These are phyloP conservation scores for Urochloa ruziziensis DNA, from an alignment of 176 grass and related monocot species.

Conservation along the genomic window DNA sequence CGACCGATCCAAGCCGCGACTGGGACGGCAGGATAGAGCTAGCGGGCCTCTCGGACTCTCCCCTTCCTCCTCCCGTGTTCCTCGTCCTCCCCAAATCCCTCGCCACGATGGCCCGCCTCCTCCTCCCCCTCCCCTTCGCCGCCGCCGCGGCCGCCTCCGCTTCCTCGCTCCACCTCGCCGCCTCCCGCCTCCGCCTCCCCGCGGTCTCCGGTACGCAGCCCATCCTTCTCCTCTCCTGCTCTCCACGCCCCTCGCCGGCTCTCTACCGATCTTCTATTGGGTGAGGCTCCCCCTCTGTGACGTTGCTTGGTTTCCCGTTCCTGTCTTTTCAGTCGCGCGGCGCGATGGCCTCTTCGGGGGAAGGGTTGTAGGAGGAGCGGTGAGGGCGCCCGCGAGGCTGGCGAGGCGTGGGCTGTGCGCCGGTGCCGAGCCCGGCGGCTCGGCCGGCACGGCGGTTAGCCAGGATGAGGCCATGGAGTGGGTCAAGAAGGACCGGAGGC, in stretches of 20 bases:
- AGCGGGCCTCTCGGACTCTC: background rate
- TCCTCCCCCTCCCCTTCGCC: slow-evolving; percentile 40
- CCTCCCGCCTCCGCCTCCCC: slow-evolving; percentile 23
- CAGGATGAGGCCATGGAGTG: slow-evolving; percentile 70
- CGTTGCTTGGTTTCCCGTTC: background rate
- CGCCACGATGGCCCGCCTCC: slow-evolving; percentile 42
- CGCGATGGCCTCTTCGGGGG: slow-evolving; percentile 43
- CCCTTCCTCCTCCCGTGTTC: background rate
- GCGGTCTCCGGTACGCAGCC: slow-evolving; percentile 20
- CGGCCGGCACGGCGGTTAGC: slow-evolving; percentile 40
- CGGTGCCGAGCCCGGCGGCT: slow-evolving; percentile 28
- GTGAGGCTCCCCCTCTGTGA: background rate
- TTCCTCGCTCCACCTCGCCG: slow-evolving; percentile 16
- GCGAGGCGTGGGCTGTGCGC: slow-evolving; percentile 43
- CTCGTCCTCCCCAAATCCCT: slow-evolving; percentile 28
- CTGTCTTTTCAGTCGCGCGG: slow-evolving; percentile 43
- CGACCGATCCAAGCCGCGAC: background rate
- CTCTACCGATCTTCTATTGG: background rate
- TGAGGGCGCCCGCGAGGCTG: slow-evolving; percentile 41
- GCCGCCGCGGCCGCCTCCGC: slow-evolving; percentile 14
- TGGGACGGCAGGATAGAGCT: background rate
- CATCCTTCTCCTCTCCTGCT: background rate
- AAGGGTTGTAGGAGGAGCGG: slow-evolving; percentile 6
- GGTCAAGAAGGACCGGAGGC: slow-evolving; percentile 78
- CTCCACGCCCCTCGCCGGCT: background rate